phyloP scores from a whole-genome alignment of 2,329 filamentous ascomycete species.

The Fusarium staphyleae region DNA sequence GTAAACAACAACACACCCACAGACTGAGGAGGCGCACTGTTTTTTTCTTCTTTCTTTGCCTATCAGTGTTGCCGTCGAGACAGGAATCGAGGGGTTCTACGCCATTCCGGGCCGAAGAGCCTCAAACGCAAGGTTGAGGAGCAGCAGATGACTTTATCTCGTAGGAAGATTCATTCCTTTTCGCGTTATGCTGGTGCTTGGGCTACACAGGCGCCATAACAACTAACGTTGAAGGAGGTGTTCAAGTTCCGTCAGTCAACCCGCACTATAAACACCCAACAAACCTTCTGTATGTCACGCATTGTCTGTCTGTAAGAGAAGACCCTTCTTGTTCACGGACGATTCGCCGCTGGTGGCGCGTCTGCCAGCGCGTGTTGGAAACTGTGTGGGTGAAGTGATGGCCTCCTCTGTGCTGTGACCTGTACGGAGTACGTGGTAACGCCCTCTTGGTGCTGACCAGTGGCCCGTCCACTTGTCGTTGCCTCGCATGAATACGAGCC shows the following conservation, averaged over 20 bases:
- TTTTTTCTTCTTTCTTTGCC: constrained; percentile 1
- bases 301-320: no score
- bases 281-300: constrained; percentile 15
- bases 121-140: background rate
- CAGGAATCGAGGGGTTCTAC: constrained; percentile 13
- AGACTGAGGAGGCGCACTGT: constrained; percentile 8
- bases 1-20: constrained; percentile 26
- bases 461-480: constrained; percentile 15
- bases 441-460: constrained; percentile 27
- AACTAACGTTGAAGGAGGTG: constrained; percentile 2
- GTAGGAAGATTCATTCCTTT: background rate
- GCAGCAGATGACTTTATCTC: background rate
- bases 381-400: constrained; percentile 25
- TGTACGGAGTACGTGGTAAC: no score
- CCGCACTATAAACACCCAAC: constrained; percentile 20
- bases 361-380: constrained; percentile 32
- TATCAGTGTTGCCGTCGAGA: constrained; percentile 9
- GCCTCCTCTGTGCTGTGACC: constrained; percentile 28
- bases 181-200: constrained; percentile 12
- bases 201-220: constrained; percentile 6
- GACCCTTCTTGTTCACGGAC: background rate
- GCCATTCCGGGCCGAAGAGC: constrained; percentile 15
- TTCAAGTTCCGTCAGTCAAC: constrained; percentile 22
- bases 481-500: constrained; percentile 41
- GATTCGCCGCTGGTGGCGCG: constrained; percentile 23